Conservation (phyloP, 306 rosid genomes). For the Quercus aquifolioides region DNA sequence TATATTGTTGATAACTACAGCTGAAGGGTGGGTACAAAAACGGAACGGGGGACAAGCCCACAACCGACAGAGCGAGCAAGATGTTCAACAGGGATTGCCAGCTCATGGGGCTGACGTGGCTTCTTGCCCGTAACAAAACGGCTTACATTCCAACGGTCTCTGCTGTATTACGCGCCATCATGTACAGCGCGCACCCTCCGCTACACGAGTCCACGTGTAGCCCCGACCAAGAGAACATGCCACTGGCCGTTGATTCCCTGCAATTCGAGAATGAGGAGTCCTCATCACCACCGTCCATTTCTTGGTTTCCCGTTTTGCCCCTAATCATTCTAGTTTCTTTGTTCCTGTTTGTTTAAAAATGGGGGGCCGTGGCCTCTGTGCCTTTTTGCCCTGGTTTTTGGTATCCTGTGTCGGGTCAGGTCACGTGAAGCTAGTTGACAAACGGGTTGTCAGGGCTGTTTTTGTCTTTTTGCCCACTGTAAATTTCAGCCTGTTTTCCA, state of each 20-base stretch:
- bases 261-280: constrained; percentile 59
- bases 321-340: constrained; percentile 25
- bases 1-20: constrained; percentile 20
- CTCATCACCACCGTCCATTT: constrained; percentile 33
- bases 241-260: constrained; percentile 91
- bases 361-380: constrained; percentile 4
- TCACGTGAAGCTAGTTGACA: constrained; percentile 81
- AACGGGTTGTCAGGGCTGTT: constrained; percentile 32
- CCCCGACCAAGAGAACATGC: constrained; percentile 99
- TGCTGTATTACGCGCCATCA: constrained; percentile 84
- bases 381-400: constrained; percentile 24
- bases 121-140: constrained; percentile 82
- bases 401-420: constrained; percentile 23
- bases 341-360: constrained; percentile 21
- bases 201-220: constrained; percentile 71
- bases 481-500: constrained; percentile 32
- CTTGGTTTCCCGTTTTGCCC: constrained; percentile 44
- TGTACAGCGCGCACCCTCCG: constrained; percentile 87
- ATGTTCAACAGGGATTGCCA: constrained; percentile 94
- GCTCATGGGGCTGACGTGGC: constrained; percentile 97
- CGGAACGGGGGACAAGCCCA: constrained; percentile 33
- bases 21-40: constrained; percentile 52
- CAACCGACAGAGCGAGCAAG: constrained; percentile 59
- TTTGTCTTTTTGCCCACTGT: constrained; percentile 43
- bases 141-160: constrained; percentile 94